Evolutionary conservation across 2,329 filamentous ascomycete genomes (phyloP).

Genomic region (Fusarium drepaniforme): DNA sequence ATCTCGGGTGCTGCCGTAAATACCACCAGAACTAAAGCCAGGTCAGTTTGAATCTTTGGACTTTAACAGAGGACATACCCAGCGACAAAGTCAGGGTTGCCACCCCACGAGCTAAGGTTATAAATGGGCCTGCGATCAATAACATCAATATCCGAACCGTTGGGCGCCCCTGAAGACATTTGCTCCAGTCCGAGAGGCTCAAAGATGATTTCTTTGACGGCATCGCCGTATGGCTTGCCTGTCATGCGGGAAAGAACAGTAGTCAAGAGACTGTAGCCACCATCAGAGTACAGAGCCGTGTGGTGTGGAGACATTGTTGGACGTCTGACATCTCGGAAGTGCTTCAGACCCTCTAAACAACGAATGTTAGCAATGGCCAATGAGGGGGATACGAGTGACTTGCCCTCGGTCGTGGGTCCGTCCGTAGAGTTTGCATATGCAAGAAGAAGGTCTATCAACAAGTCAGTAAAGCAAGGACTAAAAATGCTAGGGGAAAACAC

Average conservation of each 20-base stretch:
- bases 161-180: conserved; percentile 8
- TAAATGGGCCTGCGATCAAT: conserved; percentile 7
- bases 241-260: conserved; percentile 30
- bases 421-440: neutral
- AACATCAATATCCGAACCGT: conserved; percentile 18
- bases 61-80: conserved; percentile 16
- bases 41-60: neutral
- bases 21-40: conserved; percentile 25
- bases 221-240: conserved; percentile 18
- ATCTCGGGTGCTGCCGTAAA: conserved; percentile 25
- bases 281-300: conserved; percentile 40
- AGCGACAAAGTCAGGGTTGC: conserved; percentile 36
- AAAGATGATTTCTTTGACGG: conserved; percentile 10
- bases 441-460: neutral
- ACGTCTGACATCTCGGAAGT: conserved; percentile 25
- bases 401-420: neutral
- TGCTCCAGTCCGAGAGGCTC: conserved; percentile 25
- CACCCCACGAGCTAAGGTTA: conserved; percentile 18
- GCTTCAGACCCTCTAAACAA: conserved; percentile 3
- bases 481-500: neutral
- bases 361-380: neutral
- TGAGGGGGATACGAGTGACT: neutral
- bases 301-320: conserved; percentile 19
- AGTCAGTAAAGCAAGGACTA: neutral
- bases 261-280: conserved; percentile 28